Evolutionary conservation across 192 early-diverging fungal species (phyloP), one percentile per base, ranked within the genome.

Genomic region (Thoreauomyces humboldtii): DNA sequence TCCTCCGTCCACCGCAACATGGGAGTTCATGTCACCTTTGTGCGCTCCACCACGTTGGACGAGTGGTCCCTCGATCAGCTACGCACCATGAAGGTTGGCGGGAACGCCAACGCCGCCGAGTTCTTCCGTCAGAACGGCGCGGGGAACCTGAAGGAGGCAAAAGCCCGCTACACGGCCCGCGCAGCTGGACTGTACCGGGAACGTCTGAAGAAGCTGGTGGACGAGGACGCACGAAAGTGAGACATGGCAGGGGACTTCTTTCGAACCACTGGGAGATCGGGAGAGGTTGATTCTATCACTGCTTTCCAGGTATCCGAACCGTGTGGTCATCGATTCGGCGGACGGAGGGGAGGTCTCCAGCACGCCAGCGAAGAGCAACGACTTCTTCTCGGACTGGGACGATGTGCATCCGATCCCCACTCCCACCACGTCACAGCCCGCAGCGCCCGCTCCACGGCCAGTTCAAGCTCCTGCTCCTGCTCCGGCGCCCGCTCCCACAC

Each of bases 21-120:
- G 74, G 96, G 96, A 37, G 96, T 98, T 11, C 96, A 99, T 65
- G 92, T 98, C 50, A 90, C 88, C 11, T 98, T 98, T 87, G 96
- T 98, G 9, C 81, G 96, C 68, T 98, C 96, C 7, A 91, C 87
- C 0, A 67, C 83, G 24, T 77, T 99, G 34, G 96, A 99, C 61
- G 85, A 87, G 32, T 99, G 95, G 96, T 82, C 88, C 22, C 83
- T 92, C 77, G 89, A 92, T 67, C 96, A 99, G 77, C 79, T 99
- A 35, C 86, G 94, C 38, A 76, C 81, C 7, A 85, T 85, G 83
- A 92, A 93, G 70, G 81, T 89, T 2, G 91, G 94, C 43, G 96
- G 96, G 4, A 99, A 99, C 70, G 78, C 73, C 17, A 85, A 86
- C 36, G 86, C 89, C 7, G 71, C 78, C 2, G 92, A 93, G 63